Conservation (phyloP, 2,329 filamentous ascomycete genomes). For the Juglanconis oblonga region DNA sequence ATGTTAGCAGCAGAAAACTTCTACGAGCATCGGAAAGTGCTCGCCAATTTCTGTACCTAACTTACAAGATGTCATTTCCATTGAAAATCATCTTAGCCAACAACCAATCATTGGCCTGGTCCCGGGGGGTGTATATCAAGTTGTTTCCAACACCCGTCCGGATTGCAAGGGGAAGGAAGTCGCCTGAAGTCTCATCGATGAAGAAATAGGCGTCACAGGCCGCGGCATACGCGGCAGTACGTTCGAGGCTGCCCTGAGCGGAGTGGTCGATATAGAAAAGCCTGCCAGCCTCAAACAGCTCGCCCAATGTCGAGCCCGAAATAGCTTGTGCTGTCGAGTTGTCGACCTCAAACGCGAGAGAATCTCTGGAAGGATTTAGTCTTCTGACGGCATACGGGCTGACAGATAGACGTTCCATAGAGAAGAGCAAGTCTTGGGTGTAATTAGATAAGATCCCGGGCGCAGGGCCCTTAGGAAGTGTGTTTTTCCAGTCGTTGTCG, state of each 20-base stretch:
- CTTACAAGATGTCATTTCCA: conserved; percentile 40
- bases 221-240: conserved; percentile 32
- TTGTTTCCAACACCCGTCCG: conserved; percentile 40
- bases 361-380: conserved; percentile 27
- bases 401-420: conserved; percentile 43
- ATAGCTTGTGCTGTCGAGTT: conserved; percentile 27
- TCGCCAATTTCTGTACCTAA: too few species aligned
- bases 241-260: conserved; percentile 29
- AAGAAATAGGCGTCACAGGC: conserved; percentile 47
- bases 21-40: too few species aligned
- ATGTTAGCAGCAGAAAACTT: too few species aligned
- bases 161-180: conserved; percentile 48
- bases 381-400: conserved; percentile 38
- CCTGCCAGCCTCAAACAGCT: conserved; percentile 33
- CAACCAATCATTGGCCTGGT: conserved; percentile 44
- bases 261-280: conserved; percentile 43
- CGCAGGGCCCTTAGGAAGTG: conserved; percentile 33
- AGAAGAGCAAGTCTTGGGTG: conserved; percentile 44
- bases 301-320: conserved; percentile 28
- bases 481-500: conserved; percentile 35
- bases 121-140: conserved; percentile 45
- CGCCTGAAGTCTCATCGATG: conserved; percentile 34
- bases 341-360: conserved; percentile 36
- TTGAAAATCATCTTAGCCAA: conserved; percentile 50
- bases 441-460: conserved; percentile 40